Conservation (phyloP, 2,329 filamentous ascomycete genomes). For the Pseudogymnoascus sp. region DNA sequence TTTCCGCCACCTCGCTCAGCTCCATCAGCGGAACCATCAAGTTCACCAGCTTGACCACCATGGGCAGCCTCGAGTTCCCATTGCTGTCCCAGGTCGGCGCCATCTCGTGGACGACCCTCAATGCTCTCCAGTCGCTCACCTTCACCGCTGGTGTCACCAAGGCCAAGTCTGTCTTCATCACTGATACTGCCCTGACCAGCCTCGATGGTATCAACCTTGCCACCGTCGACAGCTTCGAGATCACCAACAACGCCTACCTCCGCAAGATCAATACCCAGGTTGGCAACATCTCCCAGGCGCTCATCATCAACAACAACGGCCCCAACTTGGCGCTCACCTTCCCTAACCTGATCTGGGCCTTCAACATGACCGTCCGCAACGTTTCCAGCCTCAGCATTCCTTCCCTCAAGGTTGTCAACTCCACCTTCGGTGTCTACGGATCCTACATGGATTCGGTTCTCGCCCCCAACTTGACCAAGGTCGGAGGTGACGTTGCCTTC, state of each 20-base stretch:
- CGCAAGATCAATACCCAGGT: constrained; percentile 68
- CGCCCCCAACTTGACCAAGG: constrained; percentile 62
- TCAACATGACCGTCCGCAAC: constrained; percentile 76
- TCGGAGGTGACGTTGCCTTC: constrained; percentile 53
- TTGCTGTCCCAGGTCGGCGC: constrained; percentile 54
- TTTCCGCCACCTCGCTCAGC: constrained; percentile 51
- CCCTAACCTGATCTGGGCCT: constrained; percentile 68
- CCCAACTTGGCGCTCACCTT: constrained; percentile 60
- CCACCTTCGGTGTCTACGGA: constrained; percentile 73
- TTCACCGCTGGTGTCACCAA: constrained; percentile 55
- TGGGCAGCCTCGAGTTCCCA: constrained; percentile 60
- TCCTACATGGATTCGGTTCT: constrained; percentile 58
- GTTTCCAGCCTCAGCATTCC: constrained; percentile 66
- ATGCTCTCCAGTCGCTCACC: constrained; percentile 46
- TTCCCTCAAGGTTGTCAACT: constrained; percentile 62
- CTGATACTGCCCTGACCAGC: constrained; percentile 74
- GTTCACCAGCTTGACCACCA: constrained; percentile 57
- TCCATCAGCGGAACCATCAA: constrained; percentile 58
- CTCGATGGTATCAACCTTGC: constrained; percentile 75
- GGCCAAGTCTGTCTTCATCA: constrained; percentile 62
- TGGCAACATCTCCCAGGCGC: constrained; percentile 58
- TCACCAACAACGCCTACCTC: constrained; percentile 86
- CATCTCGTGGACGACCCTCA: constrained; percentile 66
- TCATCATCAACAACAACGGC: constrained; percentile 77
- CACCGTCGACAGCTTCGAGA: constrained; percentile 62